Percentiles rank a stretch among this genome's conserved stretches.
Evolutionary conservation across 2,329 filamentous ascomycete genomes (phyloP).

Genomic region (Orbilia brochopaga): DNA sequence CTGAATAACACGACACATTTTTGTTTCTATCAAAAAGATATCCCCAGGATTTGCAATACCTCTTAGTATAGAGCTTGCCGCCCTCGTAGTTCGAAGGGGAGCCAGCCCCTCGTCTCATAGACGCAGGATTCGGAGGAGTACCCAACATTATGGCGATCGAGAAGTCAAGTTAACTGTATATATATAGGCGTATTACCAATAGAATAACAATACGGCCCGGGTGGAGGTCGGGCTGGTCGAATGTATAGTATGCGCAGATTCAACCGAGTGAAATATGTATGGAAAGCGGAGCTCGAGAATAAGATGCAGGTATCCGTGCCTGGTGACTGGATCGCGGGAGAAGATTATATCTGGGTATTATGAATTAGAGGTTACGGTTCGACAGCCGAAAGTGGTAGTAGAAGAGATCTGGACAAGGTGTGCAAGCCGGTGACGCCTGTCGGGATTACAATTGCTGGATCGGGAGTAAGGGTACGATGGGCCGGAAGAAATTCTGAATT

Average conservation of each 20-base stretch:
- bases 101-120: conserved; percentile 79
- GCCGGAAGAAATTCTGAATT: not conserved
- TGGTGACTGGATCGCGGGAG: conserved; percentile 9
- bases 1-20: too few relatives aligned
- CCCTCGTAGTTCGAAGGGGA: conserved; percentile 94
- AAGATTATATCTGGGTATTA: conserved; percentile 27
- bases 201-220: conserved; percentile 22
- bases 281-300: not conserved
- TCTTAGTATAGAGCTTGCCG: conserved; percentile 83
- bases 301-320: conserved; percentile 13
- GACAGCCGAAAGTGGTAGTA: conserved; percentile 28
- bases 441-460: conserved; percentile 47
- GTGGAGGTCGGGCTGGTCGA: conserved; percentile 29
- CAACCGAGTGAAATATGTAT: conserved; percentile 1
- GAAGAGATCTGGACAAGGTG: conserved; percentile 42
- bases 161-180: conserved; percentile 49
- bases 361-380: conserved; percentile 46
- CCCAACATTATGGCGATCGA: conserved; percentile 52
- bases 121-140: conserved; percentile 58
- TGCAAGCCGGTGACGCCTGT: conserved; percentile 49
- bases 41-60: conserved; percentile 66
- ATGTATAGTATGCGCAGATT: conserved; percentile 12
- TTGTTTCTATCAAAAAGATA: conserved; percentile 9
- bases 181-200: conserved; percentile 39
- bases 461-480: conserved; percentile 8